phyloP scores from a whole-genome alignment of 2,329 filamentous ascomycete genomes.

The Stagonosporopsis chrysanthemi region DNA sequence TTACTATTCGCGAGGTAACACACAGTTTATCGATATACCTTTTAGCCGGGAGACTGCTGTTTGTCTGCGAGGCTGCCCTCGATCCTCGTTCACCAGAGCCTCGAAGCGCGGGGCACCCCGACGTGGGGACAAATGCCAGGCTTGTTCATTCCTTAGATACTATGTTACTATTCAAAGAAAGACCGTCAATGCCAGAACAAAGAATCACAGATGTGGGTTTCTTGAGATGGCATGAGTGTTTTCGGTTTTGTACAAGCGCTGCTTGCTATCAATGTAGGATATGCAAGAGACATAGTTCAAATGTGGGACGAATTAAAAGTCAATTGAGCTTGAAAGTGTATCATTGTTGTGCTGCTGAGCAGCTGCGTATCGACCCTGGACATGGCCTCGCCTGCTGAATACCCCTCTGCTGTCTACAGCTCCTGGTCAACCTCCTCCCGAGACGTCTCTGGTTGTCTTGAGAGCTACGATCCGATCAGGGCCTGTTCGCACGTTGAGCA shows the following conservation, averaged over 20 bases:
- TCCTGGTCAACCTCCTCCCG: background rate
- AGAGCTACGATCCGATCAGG: background rate
- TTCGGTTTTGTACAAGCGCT: background rate
- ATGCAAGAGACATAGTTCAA: background rate
- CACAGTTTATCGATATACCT: conserved; percentile 13
- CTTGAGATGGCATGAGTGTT: background rate
- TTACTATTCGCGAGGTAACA: conserved; percentile 1
- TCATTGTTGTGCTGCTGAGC: background rate
- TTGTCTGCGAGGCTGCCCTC: background rate
- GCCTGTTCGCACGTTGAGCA: background rate
- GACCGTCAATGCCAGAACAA: background rate
- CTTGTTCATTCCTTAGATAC: background rate
- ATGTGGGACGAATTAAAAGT: background rate
- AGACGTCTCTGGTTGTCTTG: background rate
- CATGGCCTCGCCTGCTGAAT: background rate
- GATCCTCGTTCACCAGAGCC: conserved; percentile 13
- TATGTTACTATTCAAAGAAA: background rate
- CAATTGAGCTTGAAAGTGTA: background rate
- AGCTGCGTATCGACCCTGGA: background rate
- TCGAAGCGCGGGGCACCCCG: conserved; percentile 11
- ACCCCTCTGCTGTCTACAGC: background rate
- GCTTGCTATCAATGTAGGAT: background rate
- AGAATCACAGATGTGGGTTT: background rate
- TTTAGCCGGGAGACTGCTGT: background rate
- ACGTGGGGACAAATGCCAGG: background rate